Conservation (phyloP, 495 filamentous ascomycete genomes). For the Wilcoxina mikolae region DNA sequence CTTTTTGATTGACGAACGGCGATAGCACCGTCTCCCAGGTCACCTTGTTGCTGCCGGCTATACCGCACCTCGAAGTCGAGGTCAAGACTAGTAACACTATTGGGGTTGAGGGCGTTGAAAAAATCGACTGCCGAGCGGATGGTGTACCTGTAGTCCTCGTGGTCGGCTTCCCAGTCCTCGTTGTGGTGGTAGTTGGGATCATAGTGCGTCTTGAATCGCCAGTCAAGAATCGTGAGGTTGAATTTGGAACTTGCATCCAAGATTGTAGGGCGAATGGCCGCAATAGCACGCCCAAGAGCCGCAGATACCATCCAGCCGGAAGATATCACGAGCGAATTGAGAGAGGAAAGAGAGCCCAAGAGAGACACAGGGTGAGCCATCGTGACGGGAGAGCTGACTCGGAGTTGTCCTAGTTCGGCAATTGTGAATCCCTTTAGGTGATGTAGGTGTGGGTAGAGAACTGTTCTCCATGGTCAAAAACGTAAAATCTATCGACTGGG, state of each 20-base stretch:
- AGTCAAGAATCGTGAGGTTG: slow-evolving; percentile 26
- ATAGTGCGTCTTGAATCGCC: slow-evolving; percentile 27
- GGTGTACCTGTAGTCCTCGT: slow-evolving; percentile 14
- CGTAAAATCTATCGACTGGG: not conserved
- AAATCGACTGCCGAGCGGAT: slow-evolving; percentile 16
- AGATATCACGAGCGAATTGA: slow-evolving; percentile 24
- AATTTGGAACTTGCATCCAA: slow-evolving; percentile 9
- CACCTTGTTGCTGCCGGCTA: slow-evolving; percentile 17
- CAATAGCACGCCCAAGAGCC: slow-evolving; percentile 24
- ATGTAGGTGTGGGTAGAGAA: slow-evolving; percentile 24
- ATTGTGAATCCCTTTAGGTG: slow-evolving; percentile 27
- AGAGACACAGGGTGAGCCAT: slow-evolving; percentile 25
- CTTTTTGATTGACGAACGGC: slow-evolving; percentile 18
- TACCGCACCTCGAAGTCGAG: slow-evolving; percentile 26
- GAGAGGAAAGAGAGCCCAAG: slow-evolving; percentile 17
- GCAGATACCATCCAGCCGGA: slow-evolving; percentile 28
- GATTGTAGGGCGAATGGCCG: slow-evolving; percentile 21
- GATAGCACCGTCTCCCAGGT: slow-evolving; percentile 11
- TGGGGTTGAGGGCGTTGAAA: slow-evolving; percentile 23
- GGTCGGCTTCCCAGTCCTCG: slow-evolving; percentile 19
- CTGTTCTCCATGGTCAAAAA: slow-evolving; percentile 5
- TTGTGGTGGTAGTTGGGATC: slow-evolving; percentile 17
- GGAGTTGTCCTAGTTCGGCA: slow-evolving; percentile 23
- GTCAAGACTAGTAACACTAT: slow-evolving; percentile 21
- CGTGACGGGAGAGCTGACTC: slow-evolving; percentile 21